Base-by-base conservation (phyloP, 805 yeast species). In the Jamesozyma gamospora region DNA sequence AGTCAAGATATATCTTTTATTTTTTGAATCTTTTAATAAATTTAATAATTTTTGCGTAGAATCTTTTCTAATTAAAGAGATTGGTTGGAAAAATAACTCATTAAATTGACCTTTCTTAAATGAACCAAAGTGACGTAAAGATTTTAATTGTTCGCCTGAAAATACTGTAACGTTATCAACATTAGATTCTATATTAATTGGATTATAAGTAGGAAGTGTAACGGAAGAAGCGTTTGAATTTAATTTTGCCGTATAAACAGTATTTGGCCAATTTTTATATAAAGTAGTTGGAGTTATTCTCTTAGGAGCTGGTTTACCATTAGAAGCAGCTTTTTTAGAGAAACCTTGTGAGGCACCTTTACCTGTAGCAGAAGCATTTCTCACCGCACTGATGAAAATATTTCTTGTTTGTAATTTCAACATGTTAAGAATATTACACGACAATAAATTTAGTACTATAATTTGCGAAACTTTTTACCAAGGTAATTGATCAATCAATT, bases 71-170 rank as follows among this genome's bases (percentile, higher is more conserved):
- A 78, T 65, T 43, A 84, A 55, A 1, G 85, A 65, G 3, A 79
- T 56, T 19, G 87, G 88, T 29, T 65, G 66, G 28, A 65, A 55
- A 56, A 77, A 81, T 32, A 81, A 53, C 57, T 84, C 94, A 48
- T 75, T 72, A 55, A 69, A 75, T 60, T 85, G 94, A 47, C 67
- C 69, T 44, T 76, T 77, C 50, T 75, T 74, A 62, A 82, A 82
- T 0, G 81, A 63, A 17, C 87, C 88, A 40, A 79, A 58, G 32
- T 67, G 65, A 27, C 63, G 60, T 45, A 84, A 63, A 35, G 63
- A 60, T 40, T 63, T 56, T 42, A 71, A 63, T 14, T 69, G 65
- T 12, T 55, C 53, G 2, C 63, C 53, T 13, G 67, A 60, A 58
- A 68, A 83, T 28, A 58, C 56, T 6, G 62, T 56, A 17, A 72